phyloP scores from a whole-genome alignment of 345 rosid species.

The Mangifera indica region DNA sequence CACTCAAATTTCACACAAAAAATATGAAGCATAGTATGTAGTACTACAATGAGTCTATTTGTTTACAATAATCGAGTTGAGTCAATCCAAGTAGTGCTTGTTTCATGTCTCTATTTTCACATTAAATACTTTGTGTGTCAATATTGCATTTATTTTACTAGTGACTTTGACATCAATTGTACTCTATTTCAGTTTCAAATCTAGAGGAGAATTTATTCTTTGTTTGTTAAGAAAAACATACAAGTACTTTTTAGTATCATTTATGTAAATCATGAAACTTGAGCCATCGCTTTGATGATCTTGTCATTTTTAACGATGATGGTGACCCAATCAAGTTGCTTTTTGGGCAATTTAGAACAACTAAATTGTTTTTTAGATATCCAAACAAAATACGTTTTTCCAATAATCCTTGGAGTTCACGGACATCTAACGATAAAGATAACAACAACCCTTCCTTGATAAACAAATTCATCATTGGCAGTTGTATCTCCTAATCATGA shows the following conservation, averaged over 20 bases:
- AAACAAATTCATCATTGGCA: conserved; percentile 49
- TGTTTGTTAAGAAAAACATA: conserved; percentile 27
- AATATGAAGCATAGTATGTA: no score
- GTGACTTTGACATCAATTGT: conserved; percentile 17
- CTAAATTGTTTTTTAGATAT: conserved; percentile 32
- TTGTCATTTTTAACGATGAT: conserved; percentile 27
- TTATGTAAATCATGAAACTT: conserved; percentile 55
- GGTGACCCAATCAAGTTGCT: conserved; percentile 71
- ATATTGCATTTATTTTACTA: conserved; percentile 27
- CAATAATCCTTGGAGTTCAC: conserved; percentile 52
- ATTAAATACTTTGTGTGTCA: conserved; percentile 66
- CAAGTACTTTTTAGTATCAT: conserved; percentile 59
- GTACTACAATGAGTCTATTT: no score
- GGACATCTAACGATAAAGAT: conserved; percentile 63
- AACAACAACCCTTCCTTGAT: conserved; percentile 40
- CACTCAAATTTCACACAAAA: no score
- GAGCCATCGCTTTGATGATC: conserved; percentile 53
- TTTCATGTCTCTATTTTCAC: conserved; percentile 55
- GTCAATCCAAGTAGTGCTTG: conserved; percentile 22
- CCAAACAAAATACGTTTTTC: conserved; percentile 70
- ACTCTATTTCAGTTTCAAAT: neutral
- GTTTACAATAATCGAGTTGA: no score
- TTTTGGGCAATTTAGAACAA: conserved; percentile 59
- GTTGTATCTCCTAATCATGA: conserved; percentile 19
- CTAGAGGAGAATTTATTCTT: neutral